Percentiles rank a stretch among this genome's conserved stretches.
These are phyloP conservation scores for Mycena citricolor DNA, from an alignment of 1,284 basidiomycete genomes.

Conservation along the genomic window DNA sequence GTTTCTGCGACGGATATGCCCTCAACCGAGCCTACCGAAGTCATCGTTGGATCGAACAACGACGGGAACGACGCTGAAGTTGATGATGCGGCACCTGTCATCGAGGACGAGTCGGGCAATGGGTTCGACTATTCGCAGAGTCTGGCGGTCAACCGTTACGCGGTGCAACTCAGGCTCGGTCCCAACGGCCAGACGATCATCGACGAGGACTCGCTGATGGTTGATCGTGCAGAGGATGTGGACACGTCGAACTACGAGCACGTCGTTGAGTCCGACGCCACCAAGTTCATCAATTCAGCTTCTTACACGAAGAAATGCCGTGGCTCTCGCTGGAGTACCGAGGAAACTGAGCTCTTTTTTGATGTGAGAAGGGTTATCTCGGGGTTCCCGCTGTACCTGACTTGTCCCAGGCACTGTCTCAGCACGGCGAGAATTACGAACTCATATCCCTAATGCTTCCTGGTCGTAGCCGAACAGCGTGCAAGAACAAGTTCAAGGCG, in stretches of 20 bases:
- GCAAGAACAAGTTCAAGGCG: slow-evolving; percentile 88
- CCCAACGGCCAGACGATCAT: slow-evolving; percentile 80
- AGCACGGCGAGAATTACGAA: slow-evolving; percentile 92
- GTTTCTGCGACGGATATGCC: slow-evolving; percentile 12
- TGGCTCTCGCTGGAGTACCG: slow-evolving; percentile 79
- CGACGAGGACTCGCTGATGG: slow-evolving; percentile 76
- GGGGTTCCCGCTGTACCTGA: slow-evolving; percentile 3
- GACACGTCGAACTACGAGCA: slow-evolving; percentile 73
- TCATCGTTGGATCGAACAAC: slow-evolving; percentile 8
- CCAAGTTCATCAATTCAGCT: slow-evolving; percentile 83
- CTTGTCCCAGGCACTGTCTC: slow-evolving; percentile 67
- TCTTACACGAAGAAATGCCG: slow-evolving; percentile 77
- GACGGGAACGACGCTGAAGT: too few relatives aligned
- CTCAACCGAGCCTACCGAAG: slow-evolving; percentile 20
- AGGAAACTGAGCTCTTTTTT: slow-evolving; percentile 86
- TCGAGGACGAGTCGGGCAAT: slow-evolving; percentile 43
- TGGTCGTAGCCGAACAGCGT: slow-evolving; percentile 82
- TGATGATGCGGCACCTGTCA: slow-evolving; percentile 11
- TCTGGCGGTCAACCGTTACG: slow-evolving; percentile 67
- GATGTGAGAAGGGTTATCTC: slow-evolving; percentile 49
- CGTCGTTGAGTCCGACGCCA: slow-evolving; percentile 79
- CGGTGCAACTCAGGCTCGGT: slow-evolving; percentile 78
- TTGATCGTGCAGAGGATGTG: slow-evolving; percentile 66
- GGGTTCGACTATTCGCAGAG: slow-evolving; percentile 70
- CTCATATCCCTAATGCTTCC: slow-evolving; percentile 85